Conservation (phyloP, 352 stramenopile species). For the Phytophthora gonapodyides region DNA sequence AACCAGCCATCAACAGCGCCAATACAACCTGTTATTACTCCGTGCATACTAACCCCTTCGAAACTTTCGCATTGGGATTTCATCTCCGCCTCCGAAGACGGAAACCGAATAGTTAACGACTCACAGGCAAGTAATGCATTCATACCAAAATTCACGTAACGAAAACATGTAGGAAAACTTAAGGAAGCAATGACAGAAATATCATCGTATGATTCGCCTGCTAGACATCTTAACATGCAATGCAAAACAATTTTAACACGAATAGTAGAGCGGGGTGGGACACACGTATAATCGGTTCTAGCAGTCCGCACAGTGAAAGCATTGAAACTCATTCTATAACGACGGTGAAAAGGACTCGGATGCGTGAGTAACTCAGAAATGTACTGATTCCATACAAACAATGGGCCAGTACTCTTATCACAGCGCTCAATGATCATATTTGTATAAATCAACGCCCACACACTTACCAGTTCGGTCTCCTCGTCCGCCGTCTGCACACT, state of each 20-base stretch:
- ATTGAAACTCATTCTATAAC: constrained; percentile 6
- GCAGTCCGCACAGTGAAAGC: constrained; percentile 4
- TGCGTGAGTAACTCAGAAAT: background rate
- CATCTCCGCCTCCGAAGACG: background rate
- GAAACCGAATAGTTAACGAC: constrained; percentile 1
- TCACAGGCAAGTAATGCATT: background rate
- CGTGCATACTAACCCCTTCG: background rate
- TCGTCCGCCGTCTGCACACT: background rate
- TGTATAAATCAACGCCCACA: constrained; percentile 2
- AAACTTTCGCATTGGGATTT: background rate
- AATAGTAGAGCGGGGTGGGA: constrained; percentile 1
- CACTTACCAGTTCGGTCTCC: constrained; percentile 3
- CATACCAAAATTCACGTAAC: constrained; percentile 4
- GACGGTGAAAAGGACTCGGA: constrained; percentile 2
- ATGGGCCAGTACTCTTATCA: background rate
- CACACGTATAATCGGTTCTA: constrained; percentile 3
- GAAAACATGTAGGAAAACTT: constrained; percentile 8
- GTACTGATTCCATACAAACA: background rate
- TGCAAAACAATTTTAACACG: constrained; percentile 15
- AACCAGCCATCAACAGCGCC: no score
- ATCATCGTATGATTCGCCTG: constrained; percentile 8
- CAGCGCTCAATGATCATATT: background rate
- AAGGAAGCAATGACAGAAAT: constrained; percentile 12
- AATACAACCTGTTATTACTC: no score
- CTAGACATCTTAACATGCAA: constrained; percentile 8